A percentile compares a stretch with the other conserved stretches of the same genome.
Evolutionary conservation across 2,329 filamentous ascomycete species (phyloP).

Genomic region (Akanthomyces muscarius): DNA sequence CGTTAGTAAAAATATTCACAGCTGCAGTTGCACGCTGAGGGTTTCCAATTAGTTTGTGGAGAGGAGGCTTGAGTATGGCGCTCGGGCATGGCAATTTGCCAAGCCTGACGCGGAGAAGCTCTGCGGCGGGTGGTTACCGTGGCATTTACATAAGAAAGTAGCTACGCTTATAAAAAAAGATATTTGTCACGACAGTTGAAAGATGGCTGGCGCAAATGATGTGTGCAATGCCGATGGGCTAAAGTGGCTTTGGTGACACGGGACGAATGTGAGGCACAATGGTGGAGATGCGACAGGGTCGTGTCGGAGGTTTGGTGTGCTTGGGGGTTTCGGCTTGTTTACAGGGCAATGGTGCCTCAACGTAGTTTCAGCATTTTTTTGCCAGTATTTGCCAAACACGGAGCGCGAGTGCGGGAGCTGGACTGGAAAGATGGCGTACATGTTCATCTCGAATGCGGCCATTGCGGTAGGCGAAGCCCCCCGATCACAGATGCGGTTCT

Average conservation of each 20-base stretch:
- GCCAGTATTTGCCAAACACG: slow-evolving; percentile 1
- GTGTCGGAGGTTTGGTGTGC: slow-evolving; percentile 6
- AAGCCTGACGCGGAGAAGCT: not conserved
- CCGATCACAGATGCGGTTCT: not conserved
- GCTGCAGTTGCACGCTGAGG: slow-evolving; percentile 4
- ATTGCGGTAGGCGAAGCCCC: not conserved
- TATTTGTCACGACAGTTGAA: slow-evolving; percentile 9
- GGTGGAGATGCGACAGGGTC: slow-evolving; percentile 7
- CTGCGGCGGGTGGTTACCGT: not conserved
- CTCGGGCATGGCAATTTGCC: not conserved
- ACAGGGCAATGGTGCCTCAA: slow-evolving; percentile 1
- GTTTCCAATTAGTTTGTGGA: not conserved
- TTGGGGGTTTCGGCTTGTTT: not conserved
- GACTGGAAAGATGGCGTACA: not conserved
- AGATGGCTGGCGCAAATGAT: not conserved
- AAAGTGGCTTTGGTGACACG: not conserved
- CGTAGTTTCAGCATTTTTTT: not conserved
- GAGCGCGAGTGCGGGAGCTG: not conserved
- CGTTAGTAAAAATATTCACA: slow-evolving; percentile 13
- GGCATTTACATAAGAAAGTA: not conserved
- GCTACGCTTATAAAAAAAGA: not conserved
- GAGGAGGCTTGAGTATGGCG: not conserved
- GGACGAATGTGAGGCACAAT: slow-evolving; percentile 10
- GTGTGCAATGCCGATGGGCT: not conserved
- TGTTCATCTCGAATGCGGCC: not conserved